Base-by-base conservation (phyloP, 257 asterid genomes). In the Jacaranda copaia region DNA sequence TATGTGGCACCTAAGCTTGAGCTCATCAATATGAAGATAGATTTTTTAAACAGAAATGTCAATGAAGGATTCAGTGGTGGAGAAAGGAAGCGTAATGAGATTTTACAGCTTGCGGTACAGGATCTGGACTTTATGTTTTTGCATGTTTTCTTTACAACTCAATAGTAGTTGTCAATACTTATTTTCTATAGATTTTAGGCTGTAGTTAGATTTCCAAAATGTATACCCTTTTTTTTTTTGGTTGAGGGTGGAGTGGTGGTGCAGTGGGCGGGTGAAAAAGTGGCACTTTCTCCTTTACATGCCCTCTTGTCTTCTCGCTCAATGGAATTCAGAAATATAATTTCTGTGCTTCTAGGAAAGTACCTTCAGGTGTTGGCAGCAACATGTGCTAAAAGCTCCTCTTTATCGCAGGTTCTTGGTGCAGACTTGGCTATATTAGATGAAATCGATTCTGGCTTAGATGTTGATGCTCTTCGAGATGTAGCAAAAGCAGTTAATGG, bases 41-140 rank as follows among this genome's bases (percentile, higher is more conserved):
- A 96, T 69, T 87, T 91, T 76, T 82, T 96, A 81, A 92, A 96
- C 86, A 83, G 98, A 87, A 93, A 96, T 77, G 99, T 96, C 74
- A 96, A 96, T 82, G 98, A 92, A 90, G 98, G 98, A 79, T 96
- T 96, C 77, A 96, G 98, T 57, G 99, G 99, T 51, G 99, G 99
- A 81, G 99, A 96, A 88, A 93, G 81, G 88, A 96, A 96, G 87
- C 97, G 99, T 71, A 96, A 96, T 77, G 98, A 96, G 88, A 93
- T 96, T 77, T 81, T 96, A 75, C 99, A 96, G 80, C 97, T 96
- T 69, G 98, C 96, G 90, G 99, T 96, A 90, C 70, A 76, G 25
- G 19, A 51, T 70, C 74, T 61, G 46, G 19, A 66, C 43, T 73
- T 48, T 39, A 38, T 73, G 38, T 52, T 55, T 77, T 8, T 58